Evolutionary conservation across 768 basidiomycete species (phyloP).

Genomic region (Mycena sanguinolenta): DNA sequence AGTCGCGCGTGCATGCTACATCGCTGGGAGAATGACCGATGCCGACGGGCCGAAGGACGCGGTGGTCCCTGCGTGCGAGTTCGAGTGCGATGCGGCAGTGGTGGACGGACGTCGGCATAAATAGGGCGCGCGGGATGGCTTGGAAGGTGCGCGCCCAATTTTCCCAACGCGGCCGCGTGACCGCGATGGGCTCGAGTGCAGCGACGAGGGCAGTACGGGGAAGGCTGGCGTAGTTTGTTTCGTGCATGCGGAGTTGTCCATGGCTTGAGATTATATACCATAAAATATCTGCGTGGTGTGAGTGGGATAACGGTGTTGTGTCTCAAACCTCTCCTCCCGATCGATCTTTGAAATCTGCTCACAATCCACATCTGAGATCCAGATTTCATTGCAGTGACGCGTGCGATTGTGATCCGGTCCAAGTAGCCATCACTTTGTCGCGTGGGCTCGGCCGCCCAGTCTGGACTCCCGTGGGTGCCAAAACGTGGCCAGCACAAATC

Average conservation of each 20-base stretch:
- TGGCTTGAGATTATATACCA: neutral
- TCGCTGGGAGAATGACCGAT: slow-evolving; percentile 96
- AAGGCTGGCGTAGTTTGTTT: slow-evolving; percentile 42
- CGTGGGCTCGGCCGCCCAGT: too few relatives aligned
- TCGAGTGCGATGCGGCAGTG: slow-evolving; percentile 85
- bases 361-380: neutral
- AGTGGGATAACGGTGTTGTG: neutral
- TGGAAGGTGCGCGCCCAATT: slow-evolving; percentile 92
- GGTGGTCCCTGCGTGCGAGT: slow-evolving; percentile 80
- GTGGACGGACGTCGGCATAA: slow-evolving; percentile 77
- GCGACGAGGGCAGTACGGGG: slow-evolving; percentile 63
- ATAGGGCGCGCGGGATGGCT: slow-evolving; percentile 77
- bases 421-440: neutral
- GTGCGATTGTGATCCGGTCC: neutral
- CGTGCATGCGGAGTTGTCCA: neutral
- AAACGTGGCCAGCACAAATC: neutral
- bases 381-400: neutral
- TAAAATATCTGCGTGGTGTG: neutral
- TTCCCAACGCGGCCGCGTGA: slow-evolving; percentile 56
- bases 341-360: neutral
- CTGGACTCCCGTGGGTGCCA: too few relatives aligned
- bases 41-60: slow-evolving; percentile 84
- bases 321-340: neutral
- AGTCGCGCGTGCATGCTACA: slow-evolving; percentile 89
- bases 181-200: slow-evolving; percentile 68